Conservation (phyloP, 2,329 filamentous ascomycete species). For the Aspergillus melleus region DNA sequence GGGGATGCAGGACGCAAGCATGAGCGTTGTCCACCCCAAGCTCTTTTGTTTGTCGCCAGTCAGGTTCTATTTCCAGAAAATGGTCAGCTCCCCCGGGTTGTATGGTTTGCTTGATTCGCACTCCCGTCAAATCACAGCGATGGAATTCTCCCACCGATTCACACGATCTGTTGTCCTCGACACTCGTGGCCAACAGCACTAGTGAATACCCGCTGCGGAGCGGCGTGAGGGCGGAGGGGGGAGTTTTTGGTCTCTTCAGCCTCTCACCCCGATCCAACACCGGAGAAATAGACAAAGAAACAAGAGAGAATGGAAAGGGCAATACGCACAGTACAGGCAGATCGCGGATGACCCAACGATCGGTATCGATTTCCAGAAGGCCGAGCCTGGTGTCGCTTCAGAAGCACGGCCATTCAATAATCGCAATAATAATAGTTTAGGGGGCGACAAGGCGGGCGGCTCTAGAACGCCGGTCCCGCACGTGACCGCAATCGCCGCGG, state of each 20-base stretch:
- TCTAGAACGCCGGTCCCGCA: constrained; percentile 21
- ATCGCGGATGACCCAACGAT: not conserved
- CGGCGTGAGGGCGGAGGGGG: constrained; percentile 12
- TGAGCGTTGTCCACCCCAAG: constrained; percentile 24
- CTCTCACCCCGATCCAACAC: not conserved
- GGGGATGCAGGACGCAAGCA: constrained; percentile 34
- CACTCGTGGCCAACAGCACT: constrained; percentile 19
- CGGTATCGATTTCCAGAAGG: constrained; percentile 9
- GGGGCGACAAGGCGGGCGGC: constrained; percentile 14
- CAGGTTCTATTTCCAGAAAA: not conserved
- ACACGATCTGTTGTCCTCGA: constrained; percentile 9
- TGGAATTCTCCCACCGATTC: not conserved
- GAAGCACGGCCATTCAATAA: constrained; percentile 14
- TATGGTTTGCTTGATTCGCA: not conserved
- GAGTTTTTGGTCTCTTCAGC: not conserved
- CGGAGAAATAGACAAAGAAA: not conserved
- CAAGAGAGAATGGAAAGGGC: not conserved
- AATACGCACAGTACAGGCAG: not conserved
- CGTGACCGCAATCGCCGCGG: too few species aligned
- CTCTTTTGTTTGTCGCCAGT: constrained; percentile 2
- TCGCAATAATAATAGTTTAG: constrained; percentile 14
- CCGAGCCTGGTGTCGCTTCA: constrained; percentile 15
- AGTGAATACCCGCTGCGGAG: constrained; percentile 24
- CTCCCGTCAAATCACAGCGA: not conserved
- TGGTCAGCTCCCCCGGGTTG: not conserved